Percentiles rank a stretch among this genome's conserved stretches.
phyloP scores from a whole-genome alignment of 352 stramenopile genomes.

The Pseudoperonospora humuli region DNA sequence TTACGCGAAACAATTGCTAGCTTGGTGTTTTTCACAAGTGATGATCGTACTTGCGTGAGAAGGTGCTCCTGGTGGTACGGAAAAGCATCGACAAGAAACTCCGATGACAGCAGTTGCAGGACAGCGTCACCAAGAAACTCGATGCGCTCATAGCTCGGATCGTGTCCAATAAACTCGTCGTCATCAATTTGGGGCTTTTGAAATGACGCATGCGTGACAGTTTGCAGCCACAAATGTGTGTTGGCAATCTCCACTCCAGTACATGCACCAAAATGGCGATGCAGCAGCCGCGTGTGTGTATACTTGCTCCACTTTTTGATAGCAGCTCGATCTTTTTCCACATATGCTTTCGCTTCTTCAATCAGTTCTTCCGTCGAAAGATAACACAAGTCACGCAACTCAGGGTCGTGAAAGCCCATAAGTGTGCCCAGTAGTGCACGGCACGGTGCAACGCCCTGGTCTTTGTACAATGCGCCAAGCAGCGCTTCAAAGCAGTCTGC shows the following conservation, averaged over 20 bases:
- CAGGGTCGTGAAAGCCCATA: constrained; percentile 43
- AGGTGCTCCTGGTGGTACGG: constrained; percentile 78
- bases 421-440: constrained; percentile 54
- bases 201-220: constrained; percentile 74
- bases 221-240: constrained; percentile 69
- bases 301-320: constrained; percentile 53
- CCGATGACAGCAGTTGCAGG: constrained; percentile 70
- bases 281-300: constrained; percentile 28
- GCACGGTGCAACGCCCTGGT: constrained; percentile 69
- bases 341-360: constrained; percentile 31
- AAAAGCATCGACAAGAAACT: constrained; percentile 72
- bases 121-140: constrained; percentile 83
- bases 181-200: constrained; percentile 58
- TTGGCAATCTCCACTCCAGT: constrained; percentile 52
- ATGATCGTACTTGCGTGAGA: constrained; percentile 69
- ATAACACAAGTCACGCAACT: constrained; percentile 50
- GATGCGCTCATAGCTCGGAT: constrained; percentile 75
- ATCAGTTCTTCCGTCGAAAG: constrained; percentile 51
- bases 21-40: constrained; percentile 79
- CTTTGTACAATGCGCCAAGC: constrained; percentile 71
- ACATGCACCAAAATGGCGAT: constrained; percentile 44
- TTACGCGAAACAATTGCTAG: constrained; percentile 51
- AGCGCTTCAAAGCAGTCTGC: constrained; percentile 81
- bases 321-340: constrained; percentile 42
- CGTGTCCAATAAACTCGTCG: constrained; percentile 57